Evolutionary conservation across 768 basidiomycete species (phyloP).

Genomic region (Phanerochaete sordida): DNA sequence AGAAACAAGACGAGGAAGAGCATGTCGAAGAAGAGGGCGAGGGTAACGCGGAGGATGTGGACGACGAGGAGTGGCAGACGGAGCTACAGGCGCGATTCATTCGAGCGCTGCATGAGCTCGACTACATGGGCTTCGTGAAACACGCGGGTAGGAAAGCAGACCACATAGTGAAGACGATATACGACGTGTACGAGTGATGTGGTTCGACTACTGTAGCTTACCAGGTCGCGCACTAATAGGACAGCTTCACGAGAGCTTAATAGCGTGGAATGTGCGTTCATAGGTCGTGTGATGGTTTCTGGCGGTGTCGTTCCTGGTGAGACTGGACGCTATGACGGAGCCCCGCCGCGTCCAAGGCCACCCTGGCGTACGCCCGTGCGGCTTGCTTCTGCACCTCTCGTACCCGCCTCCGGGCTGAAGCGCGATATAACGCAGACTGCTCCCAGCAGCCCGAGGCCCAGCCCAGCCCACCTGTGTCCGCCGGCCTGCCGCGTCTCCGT

Average conservation of each 20-base stretch:
- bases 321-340: not conserved
- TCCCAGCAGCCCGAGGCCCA: too few relatives aligned
- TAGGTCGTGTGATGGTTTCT: not conserved
- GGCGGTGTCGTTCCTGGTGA: not conserved
- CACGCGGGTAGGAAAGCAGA: constrained; percentile 77
- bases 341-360: not conserved
- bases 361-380: not conserved
- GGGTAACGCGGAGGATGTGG: constrained; percentile 19
- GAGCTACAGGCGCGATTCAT: constrained; percentile 78
- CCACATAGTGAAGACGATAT: constrained; percentile 67
- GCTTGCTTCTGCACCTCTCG: not conserved
- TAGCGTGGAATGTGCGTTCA: not conserved
- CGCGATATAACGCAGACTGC: not conserved
- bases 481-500: not conserved
- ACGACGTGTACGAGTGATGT: constrained; percentile 35
- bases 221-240: not conserved
- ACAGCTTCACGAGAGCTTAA: not conserved
- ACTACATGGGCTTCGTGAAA: constrained; percentile 76
- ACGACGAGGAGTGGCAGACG: constrained; percentile 51
- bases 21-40: constrained; percentile 28
- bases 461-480: not conserved
- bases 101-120: constrained; percentile 76
- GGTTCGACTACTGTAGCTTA: not conserved
- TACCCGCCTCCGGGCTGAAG: not conserved
- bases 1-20: constrained; percentile 12